Evolutionary conservation across 371 early-diverging fungal genomes (phyloP).

Genomic region (Edhazardia aedis): DNA sequence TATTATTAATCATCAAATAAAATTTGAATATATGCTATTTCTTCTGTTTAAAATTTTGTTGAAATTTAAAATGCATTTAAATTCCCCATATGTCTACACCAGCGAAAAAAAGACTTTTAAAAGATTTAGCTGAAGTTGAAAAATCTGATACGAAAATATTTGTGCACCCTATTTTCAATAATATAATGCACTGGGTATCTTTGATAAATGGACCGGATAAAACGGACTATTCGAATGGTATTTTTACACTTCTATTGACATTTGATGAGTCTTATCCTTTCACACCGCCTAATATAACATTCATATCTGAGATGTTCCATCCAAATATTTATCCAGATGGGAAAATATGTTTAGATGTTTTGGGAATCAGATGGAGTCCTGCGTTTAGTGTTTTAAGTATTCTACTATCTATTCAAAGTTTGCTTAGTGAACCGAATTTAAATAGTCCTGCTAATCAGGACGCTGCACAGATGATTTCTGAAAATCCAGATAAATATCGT

Average conservation of each 20-base stretch:
- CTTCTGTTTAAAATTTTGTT: no score
- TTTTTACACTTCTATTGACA: conserved; percentile 72
- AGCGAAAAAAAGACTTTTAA: conserved; percentile 50
- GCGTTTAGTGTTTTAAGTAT: conserved; percentile 57
- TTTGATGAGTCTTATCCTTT: conserved; percentile 93
- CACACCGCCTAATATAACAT: conserved; percentile 84
- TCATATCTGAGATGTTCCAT: conserved; percentile 87
- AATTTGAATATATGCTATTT: no score
- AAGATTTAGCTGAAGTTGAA: conserved; percentile 83
- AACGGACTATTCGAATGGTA: conserved; percentile 95
- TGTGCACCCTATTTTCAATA: conserved; percentile 35
- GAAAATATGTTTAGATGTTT: conserved; percentile 84
- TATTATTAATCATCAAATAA: no score
- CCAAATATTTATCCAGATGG: conserved; percentile 91
- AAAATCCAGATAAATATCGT: conserved; percentile 71
- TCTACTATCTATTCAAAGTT: conserved; percentile 75
- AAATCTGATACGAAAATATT: conserved; percentile 52
- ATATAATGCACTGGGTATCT: conserved; percentile 65
- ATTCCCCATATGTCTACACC: conserved; percentile 51
- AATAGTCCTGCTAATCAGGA: conserved; percentile 88
- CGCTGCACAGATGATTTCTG: conserved; percentile 73
- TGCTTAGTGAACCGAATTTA: conserved; percentile 89
- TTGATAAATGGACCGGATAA: conserved; percentile 88
- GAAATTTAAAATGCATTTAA: no score
- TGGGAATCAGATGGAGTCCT: conserved; percentile 69